Evolutionary conservation across 2,329 filamentous ascomycete genomes (phyloP).

Genomic region (Cordyceps tenuipes): DNA sequence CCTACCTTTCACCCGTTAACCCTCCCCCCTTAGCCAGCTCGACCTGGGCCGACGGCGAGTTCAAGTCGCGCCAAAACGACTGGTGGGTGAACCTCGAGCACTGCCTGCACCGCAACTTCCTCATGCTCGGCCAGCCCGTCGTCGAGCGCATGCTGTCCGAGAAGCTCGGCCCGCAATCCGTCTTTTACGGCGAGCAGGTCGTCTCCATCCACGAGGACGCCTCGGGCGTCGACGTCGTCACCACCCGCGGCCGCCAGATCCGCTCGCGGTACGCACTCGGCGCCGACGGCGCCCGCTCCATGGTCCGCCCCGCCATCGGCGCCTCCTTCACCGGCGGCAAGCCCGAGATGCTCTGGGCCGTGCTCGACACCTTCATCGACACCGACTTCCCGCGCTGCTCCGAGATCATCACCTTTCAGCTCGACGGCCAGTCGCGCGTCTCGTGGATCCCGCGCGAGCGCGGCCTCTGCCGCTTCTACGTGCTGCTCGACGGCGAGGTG

Average conservation of each 20-base stretch:
- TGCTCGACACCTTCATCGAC: slow-evolving; percentile 40
- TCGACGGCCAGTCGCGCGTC: slow-evolving; percentile 36
- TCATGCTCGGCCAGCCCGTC: slow-evolving; percentile 42
- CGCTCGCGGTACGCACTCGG: slow-evolving; percentile 37
- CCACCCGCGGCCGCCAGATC: slow-evolving; percentile 24
- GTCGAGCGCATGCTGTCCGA: slow-evolving; percentile 32
- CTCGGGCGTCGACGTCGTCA: slow-evolving; percentile 34
- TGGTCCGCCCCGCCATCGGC: slow-evolving; percentile 31
- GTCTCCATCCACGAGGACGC: slow-evolving; percentile 47
- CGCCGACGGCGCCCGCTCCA: slow-evolving; percentile 44
- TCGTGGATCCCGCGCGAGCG: slow-evolving; percentile 41
- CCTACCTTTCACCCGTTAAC: not conserved
- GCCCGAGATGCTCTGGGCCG: slow-evolving; percentile 42
- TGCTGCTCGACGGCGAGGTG: slow-evolving; percentile 37
- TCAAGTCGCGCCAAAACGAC: slow-evolving; percentile 37
- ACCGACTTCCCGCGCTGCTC: slow-evolving; percentile 37
- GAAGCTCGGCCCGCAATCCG: slow-evolving; percentile 21
- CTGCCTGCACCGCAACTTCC: slow-evolving; percentile 37
- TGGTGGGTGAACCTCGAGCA: slow-evolving; percentile 41
- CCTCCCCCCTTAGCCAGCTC: slow-evolving; percentile 32
- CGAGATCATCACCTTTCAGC: slow-evolving; percentile 40
- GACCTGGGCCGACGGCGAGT: slow-evolving; percentile 37
- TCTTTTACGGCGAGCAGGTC: slow-evolving; percentile 32
- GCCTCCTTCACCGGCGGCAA: slow-evolving; percentile 37
- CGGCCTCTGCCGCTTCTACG: slow-evolving; percentile 38